A percentile compares a stretch with the other conserved stretches of the same genome.
phyloP scores from a whole-genome alignment of 129 eudicot species.

The Logfia minima region DNA sequence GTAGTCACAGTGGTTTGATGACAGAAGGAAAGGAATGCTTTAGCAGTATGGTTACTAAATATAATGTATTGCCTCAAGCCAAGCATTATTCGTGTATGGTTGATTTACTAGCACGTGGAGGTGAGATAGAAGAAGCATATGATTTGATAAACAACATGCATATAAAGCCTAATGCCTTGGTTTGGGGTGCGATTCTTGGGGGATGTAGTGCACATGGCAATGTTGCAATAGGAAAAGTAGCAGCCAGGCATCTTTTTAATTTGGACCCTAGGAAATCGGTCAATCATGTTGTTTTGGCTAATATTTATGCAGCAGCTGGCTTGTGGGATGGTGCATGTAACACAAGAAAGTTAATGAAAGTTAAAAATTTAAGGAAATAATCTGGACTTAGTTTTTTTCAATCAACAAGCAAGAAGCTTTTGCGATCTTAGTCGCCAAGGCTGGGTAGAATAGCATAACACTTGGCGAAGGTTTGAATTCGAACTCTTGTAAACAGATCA shows the following conservation, averaged over 20 bases:
- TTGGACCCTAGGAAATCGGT: slow-evolving; percentile 48
- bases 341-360: slow-evolving; percentile 46
- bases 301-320: slow-evolving; percentile 63
- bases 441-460: neutral
- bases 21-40: slow-evolving; percentile 49
- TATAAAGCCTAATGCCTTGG: slow-evolving; percentile 48
- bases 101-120: slow-evolving; percentile 72
- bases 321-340: slow-evolving; percentile 58
- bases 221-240: slow-evolving; percentile 50
- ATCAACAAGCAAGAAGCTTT: slow-evolving; percentile 27
- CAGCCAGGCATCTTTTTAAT: slow-evolving; percentile 42
- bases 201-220: slow-evolving; percentile 60
- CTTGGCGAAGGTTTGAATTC: neutral
- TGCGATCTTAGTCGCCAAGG: slow-evolving; percentile 17
- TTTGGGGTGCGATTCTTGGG: slow-evolving; percentile 75
- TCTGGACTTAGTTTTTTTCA: slow-evolving; percentile 48
- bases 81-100: slow-evolving; percentile 79
- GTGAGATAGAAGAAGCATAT: slow-evolving; percentile 60
- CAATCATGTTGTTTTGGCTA: slow-evolving; percentile 59
- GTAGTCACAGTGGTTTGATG: slow-evolving; percentile 71
- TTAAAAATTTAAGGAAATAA: slow-evolving; percentile 37
- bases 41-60: slow-evolving; percentile 45
- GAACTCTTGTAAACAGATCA: neutral
- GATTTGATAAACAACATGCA: slow-evolving; percentile 40
- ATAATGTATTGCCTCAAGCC: slow-evolving; percentile 50